Evolutionary conservation across 2,329 filamentous ascomycete genomes (phyloP).

Genomic region (Paramyrothecium sp.): DNA sequence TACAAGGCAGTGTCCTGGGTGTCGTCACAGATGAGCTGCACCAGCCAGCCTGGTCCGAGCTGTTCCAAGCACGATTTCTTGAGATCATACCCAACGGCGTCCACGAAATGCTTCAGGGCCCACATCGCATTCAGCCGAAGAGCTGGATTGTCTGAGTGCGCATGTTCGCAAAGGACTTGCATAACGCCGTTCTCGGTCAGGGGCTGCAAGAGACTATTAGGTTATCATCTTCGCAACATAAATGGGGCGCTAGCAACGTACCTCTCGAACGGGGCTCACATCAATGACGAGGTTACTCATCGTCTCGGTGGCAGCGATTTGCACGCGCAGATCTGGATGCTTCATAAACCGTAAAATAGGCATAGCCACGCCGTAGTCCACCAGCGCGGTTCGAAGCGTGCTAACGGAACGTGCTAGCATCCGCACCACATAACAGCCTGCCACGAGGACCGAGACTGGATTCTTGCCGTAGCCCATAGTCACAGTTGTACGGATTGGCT

Average conservation of each 20-base stretch:
- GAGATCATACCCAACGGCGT: slow-evolving; percentile 66
- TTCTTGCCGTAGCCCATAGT: slow-evolving; percentile 65
- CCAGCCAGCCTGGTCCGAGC: slow-evolving; percentile 76
- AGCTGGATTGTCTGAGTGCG: slow-evolving; percentile 75
- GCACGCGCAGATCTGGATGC: slow-evolving; percentile 74
- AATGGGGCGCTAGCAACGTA: slow-evolving; percentile 40
- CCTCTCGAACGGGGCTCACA: slow-evolving; percentile 87
- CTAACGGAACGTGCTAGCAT: slow-evolving; percentile 83
- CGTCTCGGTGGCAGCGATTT: slow-evolving; percentile 80
- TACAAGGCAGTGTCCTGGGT: slow-evolving; percentile 51
- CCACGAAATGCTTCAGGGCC: slow-evolving; percentile 88
- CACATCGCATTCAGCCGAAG: slow-evolving; percentile 85
- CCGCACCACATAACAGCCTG: slow-evolving; percentile 78
- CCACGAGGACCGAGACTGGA: slow-evolving; percentile 73
- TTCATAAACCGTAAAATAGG: slow-evolving; percentile 75
- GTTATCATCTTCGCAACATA: slow-evolving; percentile 1
- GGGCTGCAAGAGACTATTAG: slow-evolving; percentile 45
- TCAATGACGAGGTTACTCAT: slow-evolving; percentile 85
- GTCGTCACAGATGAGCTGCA: slow-evolving; percentile 70
- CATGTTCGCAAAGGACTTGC: slow-evolving; percentile 77
- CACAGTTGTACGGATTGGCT: slow-evolving; percentile 22
- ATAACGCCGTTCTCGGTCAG: slow-evolving; percentile 74
- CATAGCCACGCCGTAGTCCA: slow-evolving; percentile 78
- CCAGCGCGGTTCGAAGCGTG: slow-evolving; percentile 79
- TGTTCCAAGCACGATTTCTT: slow-evolving; percentile 78